phyloP scores from a whole-genome alignment of 2,329 filamentous ascomycete genomes.

The Didymosphaeria variabile region DNA sequence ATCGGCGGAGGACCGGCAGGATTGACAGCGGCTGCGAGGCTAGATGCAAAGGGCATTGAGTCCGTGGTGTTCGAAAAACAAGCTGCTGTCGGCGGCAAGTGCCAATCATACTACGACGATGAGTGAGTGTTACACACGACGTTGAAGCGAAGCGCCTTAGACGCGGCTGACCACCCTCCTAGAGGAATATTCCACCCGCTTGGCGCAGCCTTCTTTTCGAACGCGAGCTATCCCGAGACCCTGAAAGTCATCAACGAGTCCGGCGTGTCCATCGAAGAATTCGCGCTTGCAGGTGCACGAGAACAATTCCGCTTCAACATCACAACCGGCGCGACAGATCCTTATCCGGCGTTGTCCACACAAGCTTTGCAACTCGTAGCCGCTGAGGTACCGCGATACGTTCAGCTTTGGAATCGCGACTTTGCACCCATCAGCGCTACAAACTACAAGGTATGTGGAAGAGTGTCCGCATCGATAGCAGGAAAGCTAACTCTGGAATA shows the following conservation, averaged over 20 bases:
- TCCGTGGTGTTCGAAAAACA: conserved; percentile 50
- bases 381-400: conserved; percentile 47
- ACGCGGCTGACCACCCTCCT: conserved; percentile 45
- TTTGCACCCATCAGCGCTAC: conserved; percentile 44
- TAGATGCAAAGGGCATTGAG: conserved; percentile 47
- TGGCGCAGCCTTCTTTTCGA: conserved; percentile 52
- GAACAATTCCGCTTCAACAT: conserved; percentile 47
- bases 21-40: conserved; percentile 43
- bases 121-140: conserved; percentile 44
- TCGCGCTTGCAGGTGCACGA: conserved; percentile 43
- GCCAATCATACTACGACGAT: conserved; percentile 49
- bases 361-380: conserved; percentile 35
- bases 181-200: conserved; percentile 51
- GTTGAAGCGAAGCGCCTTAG: conserved; percentile 27
- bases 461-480: conserved; percentile 18
- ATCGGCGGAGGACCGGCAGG: conserved; percentile 50
- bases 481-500: conserved; percentile 32
- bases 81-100: conserved; percentile 47
- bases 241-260: conserved; percentile 46
- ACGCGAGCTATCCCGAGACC: conserved; percentile 46
- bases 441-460: conserved; percentile 46
- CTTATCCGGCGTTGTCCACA: conserved; percentile 31
- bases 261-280: conserved; percentile 42
- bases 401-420: conserved; percentile 41
- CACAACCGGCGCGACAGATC: conserved; percentile 38